Evolutionary conservation across 768 basidiomycete species (phyloP).

Genomic region (Rhodosporidiobolus odoratus): DNA sequence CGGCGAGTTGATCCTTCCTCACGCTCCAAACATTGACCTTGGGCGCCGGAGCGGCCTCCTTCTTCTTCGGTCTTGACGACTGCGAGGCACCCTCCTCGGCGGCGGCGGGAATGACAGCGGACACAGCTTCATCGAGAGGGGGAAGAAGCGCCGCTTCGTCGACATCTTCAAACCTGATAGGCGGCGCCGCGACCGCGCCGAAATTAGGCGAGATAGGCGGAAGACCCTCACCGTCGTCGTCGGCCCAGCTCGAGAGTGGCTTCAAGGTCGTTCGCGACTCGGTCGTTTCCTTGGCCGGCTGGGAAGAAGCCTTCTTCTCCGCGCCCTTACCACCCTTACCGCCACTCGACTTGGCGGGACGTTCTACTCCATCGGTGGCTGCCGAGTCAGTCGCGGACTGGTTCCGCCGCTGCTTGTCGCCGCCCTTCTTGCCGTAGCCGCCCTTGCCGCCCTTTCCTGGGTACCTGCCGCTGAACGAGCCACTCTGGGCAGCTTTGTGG

Average conservation of each 20-base stretch:
- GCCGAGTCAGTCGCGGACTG: no score
- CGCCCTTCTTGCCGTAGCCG: not conserved
- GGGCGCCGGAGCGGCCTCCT: conserved; percentile 20
- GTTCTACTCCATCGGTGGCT: no score
- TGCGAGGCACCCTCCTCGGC: not conserved
- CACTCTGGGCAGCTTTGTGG: conserved; percentile 1
- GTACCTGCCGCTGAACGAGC: not conserved
- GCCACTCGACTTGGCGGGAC: conserved; percentile 2
- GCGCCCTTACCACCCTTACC: not conserved
- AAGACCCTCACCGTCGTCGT: conserved; percentile 25
- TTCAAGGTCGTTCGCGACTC: conserved; percentile 1
- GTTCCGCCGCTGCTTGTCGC: not conserved
- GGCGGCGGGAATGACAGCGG: not conserved
- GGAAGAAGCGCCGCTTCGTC: conserved; percentile 8
- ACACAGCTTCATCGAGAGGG: not conserved
- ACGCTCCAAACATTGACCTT: conserved; percentile 37
- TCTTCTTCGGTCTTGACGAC: conserved; percentile 4
- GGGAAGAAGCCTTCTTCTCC: not conserved
- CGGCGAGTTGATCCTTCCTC: conserved; percentile 32
- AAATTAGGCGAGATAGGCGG: conserved; percentile 21
- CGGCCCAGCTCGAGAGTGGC: conserved; percentile 28
- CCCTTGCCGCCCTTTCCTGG: not conserved
- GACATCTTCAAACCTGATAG: not conserved
- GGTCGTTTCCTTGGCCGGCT: not conserved
- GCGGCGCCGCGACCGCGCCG: not conserved